phyloP scores from a whole-genome alignment of 305 asterid species.

The Fraxinus xanthoxyloides region DNA sequence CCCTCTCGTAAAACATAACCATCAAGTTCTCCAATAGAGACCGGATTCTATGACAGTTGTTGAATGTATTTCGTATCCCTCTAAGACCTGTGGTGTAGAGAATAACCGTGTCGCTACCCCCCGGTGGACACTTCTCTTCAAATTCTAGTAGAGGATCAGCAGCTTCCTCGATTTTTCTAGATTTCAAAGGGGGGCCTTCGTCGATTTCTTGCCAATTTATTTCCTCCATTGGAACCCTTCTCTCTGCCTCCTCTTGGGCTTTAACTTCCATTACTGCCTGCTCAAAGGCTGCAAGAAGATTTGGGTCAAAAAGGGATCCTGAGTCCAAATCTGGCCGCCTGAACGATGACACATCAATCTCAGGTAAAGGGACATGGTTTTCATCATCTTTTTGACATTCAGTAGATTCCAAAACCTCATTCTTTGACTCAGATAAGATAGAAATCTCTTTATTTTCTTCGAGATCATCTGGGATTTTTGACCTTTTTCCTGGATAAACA shows the following conservation, averaged over 20 bases:
- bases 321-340: constrained; percentile 76
- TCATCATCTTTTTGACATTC: constrained; percentile 7
- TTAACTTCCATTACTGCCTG: constrained; percentile 65
- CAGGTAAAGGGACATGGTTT: constrained; percentile 30
- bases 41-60: constrained; percentile 66
- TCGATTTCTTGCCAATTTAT: constrained; percentile 24
- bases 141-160: constrained; percentile 49
- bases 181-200: constrained; percentile 50
- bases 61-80: constrained; percentile 82
- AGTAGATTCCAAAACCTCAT: constrained; percentile 21
- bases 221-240: constrained; percentile 33
- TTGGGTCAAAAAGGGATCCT: constrained; percentile 70
- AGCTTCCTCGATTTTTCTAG: constrained; percentile 39
- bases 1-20: constrained; percentile 68
- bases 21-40: constrained; percentile 59
- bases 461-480: neutral
- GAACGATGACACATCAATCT: constrained; percentile 42
- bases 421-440: too few species aligned
- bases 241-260: constrained; percentile 51
- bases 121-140: constrained; percentile 72
- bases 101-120: constrained; percentile 57
- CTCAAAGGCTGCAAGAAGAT: constrained; percentile 73
- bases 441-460: too few species aligned
- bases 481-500: constrained; percentile 24
- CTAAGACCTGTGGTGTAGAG: constrained; percentile 87